phyloP scores from a whole-genome alignment of 192 early-diverging fungal species.

The Coemansia sp. region DNA sequence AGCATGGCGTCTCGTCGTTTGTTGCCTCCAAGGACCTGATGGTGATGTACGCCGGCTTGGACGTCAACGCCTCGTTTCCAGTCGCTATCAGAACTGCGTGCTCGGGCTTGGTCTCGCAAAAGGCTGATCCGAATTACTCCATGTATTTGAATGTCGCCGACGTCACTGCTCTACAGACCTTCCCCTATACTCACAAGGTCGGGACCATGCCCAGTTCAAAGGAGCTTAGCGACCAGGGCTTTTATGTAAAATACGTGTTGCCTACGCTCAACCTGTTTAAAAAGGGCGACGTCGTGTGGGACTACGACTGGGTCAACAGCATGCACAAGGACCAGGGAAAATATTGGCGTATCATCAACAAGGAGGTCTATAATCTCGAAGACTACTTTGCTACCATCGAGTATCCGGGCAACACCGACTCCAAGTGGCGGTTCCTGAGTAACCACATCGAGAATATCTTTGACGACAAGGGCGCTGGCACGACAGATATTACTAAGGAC shows the following conservation, averaged over 20 bases:
- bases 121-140: slow-evolving; percentile 31
- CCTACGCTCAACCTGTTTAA: slow-evolving; percentile 29
- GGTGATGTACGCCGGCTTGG: slow-evolving; percentile 48
- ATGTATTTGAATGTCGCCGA: slow-evolving; percentile 18
- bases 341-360: slow-evolving; percentile 63
- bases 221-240: slow-evolving; percentile 30
- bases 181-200: slow-evolving; percentile 13
- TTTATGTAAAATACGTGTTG: slow-evolving; percentile 26
- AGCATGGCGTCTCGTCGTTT: slow-evolving; percentile 48
- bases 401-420: slow-evolving; percentile 23
- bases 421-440: slow-evolving; percentile 59
- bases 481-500: slow-evolving; percentile 46
- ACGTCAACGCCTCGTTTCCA: slow-evolving; percentile 63
- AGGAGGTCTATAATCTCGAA: slow-evolving; percentile 70
- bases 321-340: slow-evolving; percentile 54
- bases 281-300: slow-evolving; percentile 67
- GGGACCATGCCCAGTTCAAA: slow-evolving; percentile 24
- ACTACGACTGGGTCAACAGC: slow-evolving; percentile 58
- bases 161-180: slow-evolving; percentile 23
- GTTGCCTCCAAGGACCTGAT: slow-evolving; percentile 22
- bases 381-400: slow-evolving; percentile 54
- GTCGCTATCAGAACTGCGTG: slow-evolving; percentile 60
- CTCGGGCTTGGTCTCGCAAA: slow-evolving; percentile 41
- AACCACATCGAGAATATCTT: slow-evolving; percentile 22
- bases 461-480: slow-evolving; percentile 53